Percentiles rank a stretch among this genome's conserved stretches.
Conservation (phyloP, 306 rosid species). For the Dryas drummondii region DNA sequence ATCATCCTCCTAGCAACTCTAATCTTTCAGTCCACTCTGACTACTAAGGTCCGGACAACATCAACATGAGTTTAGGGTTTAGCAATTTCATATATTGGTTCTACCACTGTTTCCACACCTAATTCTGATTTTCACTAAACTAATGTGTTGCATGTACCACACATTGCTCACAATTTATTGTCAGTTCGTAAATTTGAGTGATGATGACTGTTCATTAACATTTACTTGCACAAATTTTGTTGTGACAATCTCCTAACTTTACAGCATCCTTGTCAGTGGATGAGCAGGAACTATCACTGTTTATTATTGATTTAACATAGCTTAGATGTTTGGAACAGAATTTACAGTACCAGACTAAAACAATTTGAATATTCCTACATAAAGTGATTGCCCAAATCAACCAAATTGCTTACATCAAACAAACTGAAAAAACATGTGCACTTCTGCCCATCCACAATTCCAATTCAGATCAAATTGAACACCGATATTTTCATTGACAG, state of each 20-base stretch:
- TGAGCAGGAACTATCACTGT: background rate
- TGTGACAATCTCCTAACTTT: background rate
- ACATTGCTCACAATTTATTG: background rate
- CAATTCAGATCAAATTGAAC: conserved; percentile 7
- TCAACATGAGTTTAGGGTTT: background rate
- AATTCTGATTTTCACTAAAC: background rate
- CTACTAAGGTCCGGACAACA: no score
- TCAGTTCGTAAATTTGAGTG: background rate
- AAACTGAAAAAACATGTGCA: background rate
- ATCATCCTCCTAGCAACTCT: no score
- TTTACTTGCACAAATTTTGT: background rate
- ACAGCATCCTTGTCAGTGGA: no score
- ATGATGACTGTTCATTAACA: background rate
- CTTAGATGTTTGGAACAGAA: background rate
- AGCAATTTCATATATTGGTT: background rate
- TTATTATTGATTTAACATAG: background rate
- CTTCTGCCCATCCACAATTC: background rate
- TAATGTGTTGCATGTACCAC: background rate
- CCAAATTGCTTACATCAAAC: background rate
- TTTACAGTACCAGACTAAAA: background rate
- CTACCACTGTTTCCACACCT: background rate
- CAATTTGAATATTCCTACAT: background rate
- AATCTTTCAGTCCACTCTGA: no score
- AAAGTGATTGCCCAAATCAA: background rate
- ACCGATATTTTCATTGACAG: conserved; percentile 3